Evolutionary conservation across 1,139 yeast genomes (phyloP), one percentile per base, ranked within the genome.

Genomic region (Zhuliangozyma blackwelliae): DNA sequence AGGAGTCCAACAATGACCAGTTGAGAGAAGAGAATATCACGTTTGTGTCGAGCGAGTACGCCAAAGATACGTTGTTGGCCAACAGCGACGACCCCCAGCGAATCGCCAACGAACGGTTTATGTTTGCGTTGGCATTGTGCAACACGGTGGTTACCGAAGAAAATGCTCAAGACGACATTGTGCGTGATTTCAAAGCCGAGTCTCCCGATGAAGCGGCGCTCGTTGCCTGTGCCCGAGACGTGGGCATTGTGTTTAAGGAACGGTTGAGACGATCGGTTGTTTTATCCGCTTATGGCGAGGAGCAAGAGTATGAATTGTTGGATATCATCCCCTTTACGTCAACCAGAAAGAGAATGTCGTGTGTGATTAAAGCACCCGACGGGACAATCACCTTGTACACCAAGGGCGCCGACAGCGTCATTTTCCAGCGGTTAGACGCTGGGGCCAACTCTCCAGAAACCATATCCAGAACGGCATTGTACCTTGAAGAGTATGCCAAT

Each of bases 131-230:
- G 40, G 92, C 97, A 0, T 66, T 92, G 28, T 92, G 98, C 59
- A 97, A 92, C 57, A 84, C 96, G 27, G 97, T 89, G 8, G 75
- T 92, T 36, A 84, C 95, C 10, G 97, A 74, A 39, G 68, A 71
- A 29, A 77, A 75, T 40, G 69, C 68, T 10, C 66, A 69, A 33
- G 84, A 86, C 21, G 79, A 77, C 1, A 69, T 65, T 32, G 61
- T 82, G 36, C 52, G 67, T 36, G 68, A 64, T 33, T 77, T 87
- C 55, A 87, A 89, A 55, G 97, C 98, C 0, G 97, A 92, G 60
- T 85, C 96, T n/a, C 98, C 98, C 1, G 98, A 92, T 65, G 98
- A 92, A 61, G 94, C 96, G 29, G 97, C 98, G 0, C 75, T 92
- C 41, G 98, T 92, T 5, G 77, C 86, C 7, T 92, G 95, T 22